A percentile compares a stretch with the other conserved stretches of the same genome.
Evolutionary conservation across 139 green algal species (phyloP).

Genomic region (Closterium sp.): DNA sequence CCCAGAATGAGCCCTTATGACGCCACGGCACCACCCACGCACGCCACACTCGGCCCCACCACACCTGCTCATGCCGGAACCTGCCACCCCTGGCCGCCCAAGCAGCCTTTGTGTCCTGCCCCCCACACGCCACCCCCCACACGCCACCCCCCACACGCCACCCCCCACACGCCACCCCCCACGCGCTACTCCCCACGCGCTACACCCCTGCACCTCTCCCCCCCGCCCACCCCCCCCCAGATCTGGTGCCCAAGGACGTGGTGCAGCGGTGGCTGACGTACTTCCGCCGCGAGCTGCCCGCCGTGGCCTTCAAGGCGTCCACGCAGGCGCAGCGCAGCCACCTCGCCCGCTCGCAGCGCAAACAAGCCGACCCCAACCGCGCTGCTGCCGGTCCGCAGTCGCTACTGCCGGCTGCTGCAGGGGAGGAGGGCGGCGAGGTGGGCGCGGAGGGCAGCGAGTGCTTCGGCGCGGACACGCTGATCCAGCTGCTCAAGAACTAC

Average conservation of each 20-base stretch:
- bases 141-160: not conserved
- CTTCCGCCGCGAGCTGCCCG: slow-evolving; percentile 89
- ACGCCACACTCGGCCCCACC: too few relatives aligned
- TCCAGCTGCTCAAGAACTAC: slow-evolving; percentile 99
- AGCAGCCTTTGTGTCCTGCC: too few relatives aligned
- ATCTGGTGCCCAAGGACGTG: slow-evolving; percentile 86
- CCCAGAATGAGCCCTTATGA: too few relatives aligned
- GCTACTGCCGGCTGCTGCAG: not conserved
- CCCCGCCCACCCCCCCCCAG: slow-evolving; percentile 12
- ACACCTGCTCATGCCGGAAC: too few relatives aligned
- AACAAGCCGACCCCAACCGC: not conserved
- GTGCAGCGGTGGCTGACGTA: slow-evolving; percentile 90
- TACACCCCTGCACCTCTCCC: too few relatives aligned
- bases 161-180: not conserved
- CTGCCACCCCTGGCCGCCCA: too few relatives aligned
- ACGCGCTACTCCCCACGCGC: too few relatives aligned
- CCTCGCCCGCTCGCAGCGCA: not conserved
- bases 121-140: too few relatives aligned
- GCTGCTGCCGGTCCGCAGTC: not conserved
- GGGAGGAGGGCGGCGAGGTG: not conserved
- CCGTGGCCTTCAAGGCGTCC: slow-evolving; percentile 93
- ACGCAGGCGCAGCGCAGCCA: slow-evolving; percentile 68
- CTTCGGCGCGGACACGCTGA: slow-evolving; percentile 86
- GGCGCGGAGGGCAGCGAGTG: slow-evolving; percentile 50
- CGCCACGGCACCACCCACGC: too few relatives aligned